A percentile compares a stretch with the other conserved stretches of the same genome.
Conservation (phyloP, 2,329 filamentous ascomycete species). For the Aspergillus fumigatus region DNA sequence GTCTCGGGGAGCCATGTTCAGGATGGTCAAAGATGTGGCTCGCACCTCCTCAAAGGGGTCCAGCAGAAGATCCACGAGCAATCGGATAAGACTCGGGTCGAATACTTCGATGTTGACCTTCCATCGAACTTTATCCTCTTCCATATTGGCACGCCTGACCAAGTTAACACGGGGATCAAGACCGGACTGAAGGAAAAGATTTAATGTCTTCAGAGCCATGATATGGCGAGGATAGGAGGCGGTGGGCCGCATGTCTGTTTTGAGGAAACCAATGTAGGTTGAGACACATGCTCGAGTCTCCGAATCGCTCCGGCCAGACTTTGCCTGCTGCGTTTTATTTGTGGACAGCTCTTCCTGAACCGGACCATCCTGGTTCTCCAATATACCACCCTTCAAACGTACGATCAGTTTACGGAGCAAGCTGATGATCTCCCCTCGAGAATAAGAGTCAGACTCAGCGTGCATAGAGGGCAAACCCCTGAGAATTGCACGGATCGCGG, state of each 20-base stretch:
- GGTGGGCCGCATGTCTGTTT: slow-evolving; percentile 69
- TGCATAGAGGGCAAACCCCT: slow-evolving; percentile 67
- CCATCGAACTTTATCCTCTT: slow-evolving; percentile 48
- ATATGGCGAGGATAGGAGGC: slow-evolving; percentile 89
- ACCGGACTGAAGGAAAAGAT: slow-evolving; percentile 63
- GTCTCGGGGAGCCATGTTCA: slow-evolving; percentile 36
- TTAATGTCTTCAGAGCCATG: slow-evolving; percentile 68
- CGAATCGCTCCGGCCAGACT: slow-evolving; percentile 49
- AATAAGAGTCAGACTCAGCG: slow-evolving; percentile 79
- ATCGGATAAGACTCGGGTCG: slow-evolving; percentile 38
- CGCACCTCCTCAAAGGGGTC: slow-evolving; percentile 94
- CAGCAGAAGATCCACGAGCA: slow-evolving; percentile 72
- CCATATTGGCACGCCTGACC: slow-evolving; percentile 43
- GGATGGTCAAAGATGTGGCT: slow-evolving; percentile 45
- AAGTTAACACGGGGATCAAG: slow-evolving; percentile 50
- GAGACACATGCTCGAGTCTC: slow-evolving; percentile 54
- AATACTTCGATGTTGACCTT: slow-evolving; percentile 45
- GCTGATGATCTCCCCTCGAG: slow-evolving; percentile 73
- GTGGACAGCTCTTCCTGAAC: slow-evolving; percentile 6
- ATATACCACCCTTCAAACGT: slow-evolving; percentile 65
- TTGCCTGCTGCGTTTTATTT: slow-evolving; percentile 13
- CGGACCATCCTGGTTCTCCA: slow-evolving; percentile 27
- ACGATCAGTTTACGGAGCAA: slow-evolving; percentile 72
- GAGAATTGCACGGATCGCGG: slow-evolving; percentile 59
- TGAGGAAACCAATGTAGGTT: slow-evolving; percentile 71